Evolutionary conservation across 345 rosid genomes (phyloP).

Genomic region (Durio zibethinus): DNA sequence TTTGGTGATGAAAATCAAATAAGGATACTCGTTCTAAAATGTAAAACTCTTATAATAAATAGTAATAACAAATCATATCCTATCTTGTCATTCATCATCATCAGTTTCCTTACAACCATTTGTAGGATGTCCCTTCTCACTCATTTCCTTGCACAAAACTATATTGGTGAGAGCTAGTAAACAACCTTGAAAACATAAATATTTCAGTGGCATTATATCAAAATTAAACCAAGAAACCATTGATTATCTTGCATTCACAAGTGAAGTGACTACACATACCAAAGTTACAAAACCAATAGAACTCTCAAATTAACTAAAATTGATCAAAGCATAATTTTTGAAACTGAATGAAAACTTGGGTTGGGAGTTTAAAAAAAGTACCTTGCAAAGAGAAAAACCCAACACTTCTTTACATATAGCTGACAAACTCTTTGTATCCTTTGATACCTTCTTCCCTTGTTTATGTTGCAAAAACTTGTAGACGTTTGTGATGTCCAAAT

Average conservation of each 20-base stretch:
- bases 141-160: neutral
- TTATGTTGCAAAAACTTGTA: conserved; percentile 56
- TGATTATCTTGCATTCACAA: neutral
- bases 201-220: neutral
- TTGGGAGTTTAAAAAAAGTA: conserved; percentile 25
- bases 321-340: neutral
- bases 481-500: conserved; percentile 60
- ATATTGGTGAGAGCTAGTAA: neutral
- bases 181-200: neutral
- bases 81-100: neutral
- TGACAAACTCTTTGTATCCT: conserved; percentile 70
- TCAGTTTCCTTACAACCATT: neutral
- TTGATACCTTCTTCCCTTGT: conserved; percentile 53
- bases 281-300: neutral
- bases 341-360: neutral
- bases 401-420: conserved; percentile 65
- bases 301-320: neutral
- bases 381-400: conserved; percentile 76
- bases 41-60: too few relatives aligned
- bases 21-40: too few relatives aligned
- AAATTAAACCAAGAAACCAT: neutral
- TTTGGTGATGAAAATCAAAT: too few relatives aligned
- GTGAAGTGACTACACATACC: neutral
- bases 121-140: neutral
- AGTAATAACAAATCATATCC: neutral